Percentiles rank a stretch among this genome's conserved stretches.
Evolutionary conservation across 345 rosid genomes (phyloP).

Genomic region (Draba incana): DNA sequence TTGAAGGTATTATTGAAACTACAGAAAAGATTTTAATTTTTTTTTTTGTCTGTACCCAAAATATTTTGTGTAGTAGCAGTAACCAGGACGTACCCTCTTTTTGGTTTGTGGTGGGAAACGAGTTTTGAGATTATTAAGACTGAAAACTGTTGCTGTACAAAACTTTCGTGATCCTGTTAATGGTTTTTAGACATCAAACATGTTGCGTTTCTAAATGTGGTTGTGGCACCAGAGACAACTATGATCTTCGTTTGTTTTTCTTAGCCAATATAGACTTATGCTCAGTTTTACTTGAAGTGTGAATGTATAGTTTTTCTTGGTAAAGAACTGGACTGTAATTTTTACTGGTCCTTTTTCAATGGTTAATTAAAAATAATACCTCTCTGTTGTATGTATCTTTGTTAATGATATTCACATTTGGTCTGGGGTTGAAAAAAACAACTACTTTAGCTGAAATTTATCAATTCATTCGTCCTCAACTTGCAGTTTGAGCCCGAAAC

Average conservation of each 20-base stretch:
- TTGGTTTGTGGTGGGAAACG: slow-evolving; percentile 4
- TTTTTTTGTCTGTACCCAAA: slow-evolving; percentile 8
- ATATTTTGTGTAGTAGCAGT: slow-evolving; percentile 5
- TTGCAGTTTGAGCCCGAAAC: slow-evolving; percentile 95
- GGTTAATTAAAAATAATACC: background rate
- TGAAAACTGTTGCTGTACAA: slow-evolving; percentile 1
- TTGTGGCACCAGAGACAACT: slow-evolving; percentile 4
- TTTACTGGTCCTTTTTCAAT: background rate
- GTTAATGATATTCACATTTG: slow-evolving; percentile 8
- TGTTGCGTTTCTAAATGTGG: background rate
- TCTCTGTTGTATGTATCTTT: slow-evolving; percentile 6
- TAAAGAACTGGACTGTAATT: slow-evolving; percentile 10
- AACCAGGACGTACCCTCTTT: background rate
- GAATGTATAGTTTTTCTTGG: background rate
- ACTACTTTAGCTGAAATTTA: background rate
- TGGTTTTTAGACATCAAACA: background rate
- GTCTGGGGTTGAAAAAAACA: background rate
- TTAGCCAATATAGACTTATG: background rate
- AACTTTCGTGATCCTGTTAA: background rate
- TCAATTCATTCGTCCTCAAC: slow-evolving; percentile 1
- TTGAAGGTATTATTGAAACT: slow-evolving; percentile 60
- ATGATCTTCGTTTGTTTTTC: slow-evolving; percentile 9
- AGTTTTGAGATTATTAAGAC: background rate
- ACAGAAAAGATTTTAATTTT: slow-evolving; percentile 7
- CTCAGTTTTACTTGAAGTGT: background rate